A percentile compares a stretch with the other conserved stretches of the same genome.
phyloP scores from a whole-genome alignment of 805 yeast genomes.

The Ogataea nakhonphanomensis region DNA sequence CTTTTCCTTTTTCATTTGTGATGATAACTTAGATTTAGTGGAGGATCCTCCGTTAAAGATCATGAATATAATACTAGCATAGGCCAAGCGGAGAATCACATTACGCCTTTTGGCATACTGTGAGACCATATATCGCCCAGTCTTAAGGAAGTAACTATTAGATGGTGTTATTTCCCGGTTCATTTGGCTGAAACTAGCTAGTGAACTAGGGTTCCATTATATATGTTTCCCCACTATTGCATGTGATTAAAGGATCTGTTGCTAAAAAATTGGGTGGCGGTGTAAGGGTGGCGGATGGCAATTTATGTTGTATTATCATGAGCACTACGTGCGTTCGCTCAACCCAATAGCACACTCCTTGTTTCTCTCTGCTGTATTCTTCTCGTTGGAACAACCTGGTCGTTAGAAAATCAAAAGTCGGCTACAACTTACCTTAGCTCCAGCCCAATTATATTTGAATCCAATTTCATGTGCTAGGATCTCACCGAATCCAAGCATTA shows the following conservation, averaged over 20 bases:
- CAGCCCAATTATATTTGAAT: slow-evolving; percentile 70
- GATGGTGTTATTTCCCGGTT: neutral
- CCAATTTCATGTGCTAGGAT: slow-evolving; percentile 91
- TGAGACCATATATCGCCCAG: slow-evolving; percentile 12
- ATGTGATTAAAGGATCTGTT: slow-evolving; percentile 7
- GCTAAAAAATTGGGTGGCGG: slow-evolving; percentile 11
- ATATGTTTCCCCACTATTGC: slow-evolving; percentile 10
- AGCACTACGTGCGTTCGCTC: neutral
- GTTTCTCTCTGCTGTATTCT: slow-evolving; percentile 7
- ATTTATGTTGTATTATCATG: neutral
- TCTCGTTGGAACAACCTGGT: slow-evolving; percentile 19
- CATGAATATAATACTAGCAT: slow-evolving; percentile 22
- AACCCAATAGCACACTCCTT: slow-evolving; percentile 3
- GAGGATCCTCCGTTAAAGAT: slow-evolving; percentile 28
- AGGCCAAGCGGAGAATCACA: slow-evolving; percentile 23
- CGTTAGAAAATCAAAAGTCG: slow-evolving; percentile 6
- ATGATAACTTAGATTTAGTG: neutral
- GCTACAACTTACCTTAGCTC: slow-evolving; percentile 50
- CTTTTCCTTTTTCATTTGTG: neutral
- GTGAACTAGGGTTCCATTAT: neutral
- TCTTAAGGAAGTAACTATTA: slow-evolving; percentile 13
- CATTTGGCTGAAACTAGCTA: neutral
- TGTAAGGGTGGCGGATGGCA: slow-evolving; percentile 6
- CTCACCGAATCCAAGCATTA: slow-evolving; percentile 96
- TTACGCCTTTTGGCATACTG: slow-evolving; percentile 24